Conservation (phyloP, 2,329 filamentous ascomycete species). For the Geosmithia morbida region DNA sequence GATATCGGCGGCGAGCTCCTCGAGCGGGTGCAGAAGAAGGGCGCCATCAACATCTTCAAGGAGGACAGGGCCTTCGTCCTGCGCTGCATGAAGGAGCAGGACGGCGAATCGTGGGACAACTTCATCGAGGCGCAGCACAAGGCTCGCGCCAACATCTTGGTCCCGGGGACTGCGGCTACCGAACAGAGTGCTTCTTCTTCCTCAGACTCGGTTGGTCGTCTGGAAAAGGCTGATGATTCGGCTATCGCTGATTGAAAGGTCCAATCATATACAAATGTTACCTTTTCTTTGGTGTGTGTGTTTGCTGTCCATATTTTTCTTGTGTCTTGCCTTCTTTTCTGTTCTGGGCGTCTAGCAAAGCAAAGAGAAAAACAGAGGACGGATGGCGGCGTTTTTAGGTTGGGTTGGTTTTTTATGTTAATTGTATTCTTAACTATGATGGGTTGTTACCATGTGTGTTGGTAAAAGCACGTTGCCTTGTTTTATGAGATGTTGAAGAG, state of each 20-base stretch:
- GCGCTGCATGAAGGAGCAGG: conserved; percentile 37
- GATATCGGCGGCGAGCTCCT: conserved; percentile 47
- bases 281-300: too few species aligned
- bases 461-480: too few species aligned
- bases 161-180: conserved; percentile 3
- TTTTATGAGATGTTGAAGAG: too few species aligned
- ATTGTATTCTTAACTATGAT: too few species aligned
- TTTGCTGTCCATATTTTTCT: too few species aligned
- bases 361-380: too few species aligned
- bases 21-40: conserved; percentile 37
- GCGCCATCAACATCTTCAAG: conserved; percentile 46
- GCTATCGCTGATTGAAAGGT: conserved; percentile 2
- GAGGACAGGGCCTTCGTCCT: conserved; percentile 38
- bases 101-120: conserved; percentile 50
- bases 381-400: too few species aligned
- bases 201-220: conserved; percentile 3
- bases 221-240: background rate
- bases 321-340: too few species aligned
- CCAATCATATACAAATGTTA: too few species aligned
- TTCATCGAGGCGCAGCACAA: conserved; percentile 50
- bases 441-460: too few species aligned
- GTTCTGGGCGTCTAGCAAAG: too few species aligned
- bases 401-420: too few species aligned
- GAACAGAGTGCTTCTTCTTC: conserved; percentile 1
- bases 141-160: conserved; percentile 35